phyloP scores from a whole-genome alignment of 192 early-diverging fungal species.

The Backusella luteola region DNA sequence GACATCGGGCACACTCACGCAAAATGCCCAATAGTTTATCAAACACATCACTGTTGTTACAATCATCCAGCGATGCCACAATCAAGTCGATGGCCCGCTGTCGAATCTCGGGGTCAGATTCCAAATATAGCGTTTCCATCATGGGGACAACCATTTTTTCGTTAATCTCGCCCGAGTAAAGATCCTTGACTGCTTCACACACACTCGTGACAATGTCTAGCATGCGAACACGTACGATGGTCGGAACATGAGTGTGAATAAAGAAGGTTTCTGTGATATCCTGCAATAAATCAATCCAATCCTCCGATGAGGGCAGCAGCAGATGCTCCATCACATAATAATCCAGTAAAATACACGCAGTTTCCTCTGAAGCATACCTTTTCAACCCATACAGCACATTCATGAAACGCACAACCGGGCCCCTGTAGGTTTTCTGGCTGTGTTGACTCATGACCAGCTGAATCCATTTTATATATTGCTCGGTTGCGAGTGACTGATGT shows the following conservation, averaged over 20 bases:
- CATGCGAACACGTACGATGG: conserved; percentile 28
- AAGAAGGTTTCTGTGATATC: conserved; percentile 45
- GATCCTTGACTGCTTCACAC: conserved; percentile 49
- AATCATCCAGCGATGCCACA: conserved; percentile 33
- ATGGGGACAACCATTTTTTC: conserved; percentile 45
- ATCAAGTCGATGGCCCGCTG: conserved; percentile 39
- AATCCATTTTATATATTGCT: conserved; percentile 15
- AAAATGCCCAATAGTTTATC: conserved; percentile 35
- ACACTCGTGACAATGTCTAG: conserved; percentile 46
- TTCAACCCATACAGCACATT: conserved; percentile 41
- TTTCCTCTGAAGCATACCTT: conserved; percentile 41
- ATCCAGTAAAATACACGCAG: conserved; percentile 40
- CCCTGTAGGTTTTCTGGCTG: conserved; percentile 13
- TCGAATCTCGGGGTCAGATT: conserved; percentile 36
- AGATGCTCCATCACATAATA: conserved; percentile 53
- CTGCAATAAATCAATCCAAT: conserved; percentile 49
- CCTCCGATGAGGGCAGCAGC: conserved; percentile 51
- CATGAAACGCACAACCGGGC: conserved; percentile 49
- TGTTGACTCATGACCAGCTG: not conserved
- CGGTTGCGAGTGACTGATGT: not conserved
- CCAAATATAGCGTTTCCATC: conserved; percentile 35
- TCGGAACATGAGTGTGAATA: conserved; percentile 24
- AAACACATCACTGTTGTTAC: conserved; percentile 33
- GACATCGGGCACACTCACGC: conserved; percentile 37
- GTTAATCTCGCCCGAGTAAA: conserved; percentile 46